These are phyloP conservation scores for Epichloe hybrida DNA, from an alignment of 2,329 filamentous ascomycete genomes.

Conservation along the genomic window DNA sequence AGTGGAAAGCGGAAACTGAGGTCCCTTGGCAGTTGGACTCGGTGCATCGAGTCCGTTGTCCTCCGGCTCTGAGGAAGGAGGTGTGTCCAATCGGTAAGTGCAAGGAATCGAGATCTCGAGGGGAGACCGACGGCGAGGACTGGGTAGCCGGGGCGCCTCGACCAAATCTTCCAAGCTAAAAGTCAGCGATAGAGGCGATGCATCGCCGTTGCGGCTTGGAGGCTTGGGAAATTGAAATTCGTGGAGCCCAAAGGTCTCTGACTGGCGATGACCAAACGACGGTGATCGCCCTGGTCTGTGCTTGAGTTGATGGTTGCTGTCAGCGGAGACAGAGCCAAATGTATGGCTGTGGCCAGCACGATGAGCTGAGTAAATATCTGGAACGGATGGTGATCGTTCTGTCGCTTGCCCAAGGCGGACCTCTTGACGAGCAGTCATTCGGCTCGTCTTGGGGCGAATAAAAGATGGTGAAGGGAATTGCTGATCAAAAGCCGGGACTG, in stretches of 20 bases:
- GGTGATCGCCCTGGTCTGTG: constrained; percentile 11
- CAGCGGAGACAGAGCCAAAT: constrained; percentile 6
- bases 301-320: constrained; percentile 3
- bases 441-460: constrained; percentile 38
- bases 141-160: constrained; percentile 13
- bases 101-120: constrained; percentile 10
- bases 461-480: constrained; percentile 40
- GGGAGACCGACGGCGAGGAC: constrained; percentile 13
- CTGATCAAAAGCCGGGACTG: constrained; percentile 15
- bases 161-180: constrained; percentile 9
- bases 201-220: constrained; percentile 15
- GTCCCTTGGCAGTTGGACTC: constrained; percentile 7
- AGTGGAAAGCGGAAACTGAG: constrained; percentile 5
- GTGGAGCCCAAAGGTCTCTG: constrained; percentile 16
- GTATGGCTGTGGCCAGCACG: constrained; percentile 5
- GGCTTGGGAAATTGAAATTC: constrained; percentile 26
- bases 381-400: constrained; percentile 17
- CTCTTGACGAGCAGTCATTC: constrained; percentile 45
- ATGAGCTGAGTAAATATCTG: constrained; percentile 7
- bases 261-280: constrained; percentile 11
- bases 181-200: constrained; percentile 12
- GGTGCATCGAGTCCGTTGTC: constrained; percentile 8
- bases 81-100: constrained; percentile 16
- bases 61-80: constrained; percentile 18
- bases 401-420: constrained; percentile 17